Conservation (phyloP, 2,329 filamentous ascomycete species). For the Alternaria atra region DNA sequence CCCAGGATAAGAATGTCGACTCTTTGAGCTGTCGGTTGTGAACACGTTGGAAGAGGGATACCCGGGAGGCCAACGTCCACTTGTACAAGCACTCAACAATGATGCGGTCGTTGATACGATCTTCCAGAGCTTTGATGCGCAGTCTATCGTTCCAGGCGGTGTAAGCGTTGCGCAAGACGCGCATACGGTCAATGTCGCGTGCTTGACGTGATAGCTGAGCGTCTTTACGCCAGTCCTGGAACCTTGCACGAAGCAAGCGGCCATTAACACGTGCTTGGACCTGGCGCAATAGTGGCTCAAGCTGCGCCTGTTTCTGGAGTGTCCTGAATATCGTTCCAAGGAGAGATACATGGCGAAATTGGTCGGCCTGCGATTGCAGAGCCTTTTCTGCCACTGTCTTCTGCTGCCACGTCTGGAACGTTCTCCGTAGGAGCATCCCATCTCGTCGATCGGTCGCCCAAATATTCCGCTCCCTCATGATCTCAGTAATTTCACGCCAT, state of each 20-base stretch:
- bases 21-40: conserved; percentile 43
- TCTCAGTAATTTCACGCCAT: conserved; percentile 37
- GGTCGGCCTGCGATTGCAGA: conserved; percentile 48
- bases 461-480: conserved; percentile 38
- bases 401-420: conserved; percentile 35
- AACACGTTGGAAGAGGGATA: conserved; percentile 52
- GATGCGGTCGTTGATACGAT: conserved; percentile 65
- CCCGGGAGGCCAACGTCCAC: conserved; percentile 65
- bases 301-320: conserved; percentile 51
- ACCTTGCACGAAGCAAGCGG: conserved; percentile 57
- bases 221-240: conserved; percentile 61
- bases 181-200: conserved; percentile 59
- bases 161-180: conserved; percentile 66
- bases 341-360: conserved; percentile 41
- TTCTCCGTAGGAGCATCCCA: conserved; percentile 36
- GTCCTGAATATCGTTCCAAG: conserved; percentile 32
- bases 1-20: conserved; percentile 40
- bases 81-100: conserved; percentile 66
- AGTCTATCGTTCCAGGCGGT: conserved; percentile 70
- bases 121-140: conserved; percentile 61
- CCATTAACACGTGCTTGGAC: conserved; percentile 56
- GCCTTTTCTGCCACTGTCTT: conserved; percentile 29
- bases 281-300: conserved; percentile 55
- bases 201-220: conserved; percentile 57
- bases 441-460: conserved; percentile 34